These are phyloP conservation scores for Cerioporus squamosus DNA, from an alignment of 1,284 basidiomycete species.

Conservation along the genomic window DNA sequence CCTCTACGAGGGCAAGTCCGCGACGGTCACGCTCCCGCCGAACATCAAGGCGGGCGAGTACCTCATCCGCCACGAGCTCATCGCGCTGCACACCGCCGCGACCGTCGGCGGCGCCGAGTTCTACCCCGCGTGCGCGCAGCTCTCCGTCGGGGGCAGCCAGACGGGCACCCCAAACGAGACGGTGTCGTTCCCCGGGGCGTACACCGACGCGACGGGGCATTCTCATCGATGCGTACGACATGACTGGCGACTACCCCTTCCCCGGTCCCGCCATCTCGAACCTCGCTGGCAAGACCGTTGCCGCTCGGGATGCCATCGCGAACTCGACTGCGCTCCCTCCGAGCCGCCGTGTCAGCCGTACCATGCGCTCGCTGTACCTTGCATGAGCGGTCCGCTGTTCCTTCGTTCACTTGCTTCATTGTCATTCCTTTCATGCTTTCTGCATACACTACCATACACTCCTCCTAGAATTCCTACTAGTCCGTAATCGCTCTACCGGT, in stretches of 20 bases:
- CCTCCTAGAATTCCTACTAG: no score
- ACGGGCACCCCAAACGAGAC: slow-evolving; percentile 46
- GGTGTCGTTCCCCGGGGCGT: slow-evolving; percentile 67
- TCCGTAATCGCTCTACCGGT: no score
- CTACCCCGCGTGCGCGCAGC: slow-evolving; percentile 72
- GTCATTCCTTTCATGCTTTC: no score
- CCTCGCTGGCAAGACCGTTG: not conserved
- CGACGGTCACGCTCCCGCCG: slow-evolving; percentile 48
- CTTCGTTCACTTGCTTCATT: no score
- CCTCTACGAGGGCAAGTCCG: slow-evolving; percentile 36
- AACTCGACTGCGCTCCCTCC: no score
- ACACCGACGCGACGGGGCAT: slow-evolving; percentile 67
- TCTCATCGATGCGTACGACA: slow-evolving; percentile 36
- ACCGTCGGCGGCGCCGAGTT: slow-evolving; percentile 65
- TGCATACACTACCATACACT: no score
- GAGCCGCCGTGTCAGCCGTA: no score
- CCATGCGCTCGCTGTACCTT: no score
- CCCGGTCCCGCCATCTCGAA: no score
- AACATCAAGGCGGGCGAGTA: slow-evolving; percentile 65
- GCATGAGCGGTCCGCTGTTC: no score
- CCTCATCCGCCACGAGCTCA: slow-evolving; percentile 73
- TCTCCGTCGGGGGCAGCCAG: slow-evolving; percentile 60
- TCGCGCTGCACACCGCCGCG: slow-evolving; percentile 65
- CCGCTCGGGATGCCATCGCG: not conserved
- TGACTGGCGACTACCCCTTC: not conserved